A percentile compares a stretch with the other conserved stretches of the same genome.
These are phyloP conservation scores for Chlorella vulgaris DNA, from an alignment of 139 green algal species.

Conservation along the genomic window DNA sequence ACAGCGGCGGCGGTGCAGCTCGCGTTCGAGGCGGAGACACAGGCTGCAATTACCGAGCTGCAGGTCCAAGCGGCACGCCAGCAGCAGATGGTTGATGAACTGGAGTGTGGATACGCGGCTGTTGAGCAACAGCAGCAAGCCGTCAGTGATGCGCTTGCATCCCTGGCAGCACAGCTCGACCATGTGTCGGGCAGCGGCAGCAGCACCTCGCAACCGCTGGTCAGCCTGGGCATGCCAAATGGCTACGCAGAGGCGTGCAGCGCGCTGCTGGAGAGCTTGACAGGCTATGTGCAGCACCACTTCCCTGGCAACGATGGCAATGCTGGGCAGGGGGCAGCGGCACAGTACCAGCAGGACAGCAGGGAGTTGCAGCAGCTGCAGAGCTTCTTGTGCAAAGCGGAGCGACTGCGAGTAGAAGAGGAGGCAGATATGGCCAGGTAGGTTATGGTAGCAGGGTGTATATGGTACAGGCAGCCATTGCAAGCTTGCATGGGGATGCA, in stretches of 20 bases:
- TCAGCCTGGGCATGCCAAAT: conserved; percentile 8
- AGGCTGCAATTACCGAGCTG: background rate
- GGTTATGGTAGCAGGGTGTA: background rate
- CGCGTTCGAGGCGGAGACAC: background rate
- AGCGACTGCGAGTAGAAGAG: conserved; percentile 1
- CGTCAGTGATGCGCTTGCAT: background rate
- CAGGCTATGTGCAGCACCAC: conserved; percentile 20
- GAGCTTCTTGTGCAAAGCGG: background rate
- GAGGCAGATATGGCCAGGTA: conserved; percentile 16
- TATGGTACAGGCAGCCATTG: background rate
- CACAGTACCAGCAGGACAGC: background rate
- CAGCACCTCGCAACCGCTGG: background rate
- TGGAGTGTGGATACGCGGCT: background rate
- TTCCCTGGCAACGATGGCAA: background rate
- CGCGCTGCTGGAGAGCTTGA: conserved; percentile 16
- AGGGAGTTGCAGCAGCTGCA: conserved; percentile 28
- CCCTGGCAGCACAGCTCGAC: background rate
- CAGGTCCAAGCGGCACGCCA: background rate
- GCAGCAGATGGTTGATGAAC: background rate
- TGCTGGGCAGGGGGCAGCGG: background rate
- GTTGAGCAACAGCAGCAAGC: background rate
- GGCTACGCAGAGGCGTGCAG: conserved; percentile 4
- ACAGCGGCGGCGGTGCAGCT: background rate
- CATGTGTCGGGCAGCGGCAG: background rate
- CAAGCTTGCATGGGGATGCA: too few relatives aligned